Base-by-base conservation (phyloP, 2,329 filamentous ascomycete genomes). In the Penicillium concentricum region DNA sequence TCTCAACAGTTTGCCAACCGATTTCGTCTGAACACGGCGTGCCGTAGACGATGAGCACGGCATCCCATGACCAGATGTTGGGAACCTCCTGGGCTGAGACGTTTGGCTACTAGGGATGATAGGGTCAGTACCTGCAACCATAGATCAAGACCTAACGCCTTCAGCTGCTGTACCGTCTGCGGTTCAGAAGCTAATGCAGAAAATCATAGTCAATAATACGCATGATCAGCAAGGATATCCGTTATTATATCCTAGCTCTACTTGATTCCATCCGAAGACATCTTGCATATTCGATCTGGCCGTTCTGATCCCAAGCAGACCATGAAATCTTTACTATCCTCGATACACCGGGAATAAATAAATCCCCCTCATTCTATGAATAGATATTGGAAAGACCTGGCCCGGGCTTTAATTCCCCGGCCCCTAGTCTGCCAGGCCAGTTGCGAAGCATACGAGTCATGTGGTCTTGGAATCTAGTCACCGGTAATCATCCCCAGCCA, bases 391-490 rank as follows among this genome's bases (percentile, higher is more conserved):
- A 44, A 22, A 41, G 51, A 42, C 39, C 43, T 53, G 35, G 63
- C 9, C 58, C 50, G 41, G 26, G 58, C 39, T 59, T 22, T 30
- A 65, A 64, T 65, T 62, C 51, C 61, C 62, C 62, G 59, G 58
- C 42, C 43, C 47, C 45, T 39, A 39, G 8, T 54, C 56, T 30
- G 5, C 32, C 30, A 55, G 64, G 22, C 59, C 61, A 57, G 56
- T 62, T 66, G 51, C 35, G 10, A 64, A 65, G 52, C n/a, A 52
- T 59, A 58, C 51, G 35, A 54, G 59, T 59, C 56, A 62, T 65
- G 62, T 63, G 50, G 60, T 56, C 49, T 54, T 57, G 37, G 18
- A 51, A 46, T 47, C 26, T 18, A 50, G 43, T 56, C 37, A 45
- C 45, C 54, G 39, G 37, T 43, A 46, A 38, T 35, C 34, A 41